Base-by-base conservation (phyloP, 2,329 filamentous ascomycete genomes). In the Botrytis aclada region DNA sequence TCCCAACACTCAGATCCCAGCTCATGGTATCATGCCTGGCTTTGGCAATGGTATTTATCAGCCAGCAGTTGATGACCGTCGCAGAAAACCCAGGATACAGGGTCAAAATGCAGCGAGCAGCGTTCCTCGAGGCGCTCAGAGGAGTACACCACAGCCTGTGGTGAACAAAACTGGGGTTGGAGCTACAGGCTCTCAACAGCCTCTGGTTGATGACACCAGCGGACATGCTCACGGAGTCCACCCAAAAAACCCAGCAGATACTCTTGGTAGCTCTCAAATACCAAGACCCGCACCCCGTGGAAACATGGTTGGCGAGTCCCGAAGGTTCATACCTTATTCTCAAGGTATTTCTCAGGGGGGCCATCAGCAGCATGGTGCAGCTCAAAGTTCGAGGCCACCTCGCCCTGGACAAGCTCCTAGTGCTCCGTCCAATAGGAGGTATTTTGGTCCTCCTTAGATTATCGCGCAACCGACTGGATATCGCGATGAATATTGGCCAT, bases 241-340 rank as follows among this genome's bases (percentile, higher is more conserved):
- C n/a, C n/a, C n/a, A n/a, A n/a, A n/a, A n/a, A n/a, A n/a, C n/a
- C 9, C 29, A 47, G 16, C 2, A 16, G 6, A n/a, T n/a, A 6
- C 14, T 39, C 7, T 7, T 51, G 32, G 12, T 61, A 1, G 12
- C 25, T 25, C 60, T 18, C 22, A 39, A 39, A n/a, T 39, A n/a
- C 37, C 34, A 41, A 18, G 34, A 4, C 60, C n/a, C 0, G n/a
- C 3, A 0, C n/a, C 6, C 3, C 0, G n/a, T 3, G n/a, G 3
- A 18, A 56, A 56, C 51, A 18, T 56, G 2, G 14, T 3, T 2
- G 51, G 2, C 6, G n/a, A 29, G 5, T 6, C n/a, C 14, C 51
- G 7, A 4, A 9, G n/a, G 0, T 29, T 16, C 3, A 8, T 54
- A 54, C 6, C 51, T n/a, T n/a, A 3, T 29, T 5, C n/a, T 29